Evolutionary conservation across 2,329 filamentous ascomycete genomes (phyloP).

Genomic region (Cyanodermella asteris): DNA sequence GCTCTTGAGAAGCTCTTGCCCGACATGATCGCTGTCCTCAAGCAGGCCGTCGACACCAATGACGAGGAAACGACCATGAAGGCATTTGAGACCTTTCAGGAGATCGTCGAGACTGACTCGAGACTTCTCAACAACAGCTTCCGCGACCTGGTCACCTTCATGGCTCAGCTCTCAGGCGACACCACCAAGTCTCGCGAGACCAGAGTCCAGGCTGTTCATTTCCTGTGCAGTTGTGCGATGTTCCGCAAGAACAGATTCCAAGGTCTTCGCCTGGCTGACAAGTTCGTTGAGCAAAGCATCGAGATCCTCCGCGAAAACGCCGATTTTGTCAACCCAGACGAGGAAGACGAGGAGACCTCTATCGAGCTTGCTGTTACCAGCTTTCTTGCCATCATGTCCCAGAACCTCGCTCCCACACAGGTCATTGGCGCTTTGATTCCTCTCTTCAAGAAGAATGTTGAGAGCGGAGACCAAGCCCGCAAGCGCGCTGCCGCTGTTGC

Average conservation of each 20-base stretch:
- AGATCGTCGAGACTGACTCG: slow-evolving; percentile 73
- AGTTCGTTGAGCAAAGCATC: slow-evolving; percentile 70
- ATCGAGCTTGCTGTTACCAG: slow-evolving; percentile 69
- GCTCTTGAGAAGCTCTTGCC: slow-evolving; percentile 65
- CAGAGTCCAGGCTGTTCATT: slow-evolving; percentile 72
- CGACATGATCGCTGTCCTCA: slow-evolving; percentile 71
- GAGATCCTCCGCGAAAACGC: slow-evolving; percentile 80
- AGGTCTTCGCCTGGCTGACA: slow-evolving; percentile 64
- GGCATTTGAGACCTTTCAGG: slow-evolving; percentile 93
- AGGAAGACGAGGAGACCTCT: slow-evolving; percentile 66
- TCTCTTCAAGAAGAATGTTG: slow-evolving; percentile 62
- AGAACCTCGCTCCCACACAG: slow-evolving; percentile 74
- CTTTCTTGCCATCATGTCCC: slow-evolving; percentile 72
- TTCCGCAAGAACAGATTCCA: slow-evolving; percentile 94
- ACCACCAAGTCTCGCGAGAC: slow-evolving; percentile 62
- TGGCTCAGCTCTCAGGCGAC: slow-evolving; percentile 69
- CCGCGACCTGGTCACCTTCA: slow-evolving; percentile 76
- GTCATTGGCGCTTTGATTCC: slow-evolving; percentile 84
- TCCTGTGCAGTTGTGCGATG: slow-evolving; percentile 77
- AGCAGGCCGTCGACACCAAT: slow-evolving; percentile 54
- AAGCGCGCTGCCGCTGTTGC: slow-evolving; percentile 80
- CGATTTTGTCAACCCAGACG: slow-evolving; percentile 25
- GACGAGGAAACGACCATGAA: slow-evolving; percentile 80
- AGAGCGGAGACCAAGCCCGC: slow-evolving; percentile 50
- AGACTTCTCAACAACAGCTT: slow-evolving; percentile 68